Base-by-base conservation (phyloP, 176 grass and related monocot species). In the Leersia perrieri region DNA sequence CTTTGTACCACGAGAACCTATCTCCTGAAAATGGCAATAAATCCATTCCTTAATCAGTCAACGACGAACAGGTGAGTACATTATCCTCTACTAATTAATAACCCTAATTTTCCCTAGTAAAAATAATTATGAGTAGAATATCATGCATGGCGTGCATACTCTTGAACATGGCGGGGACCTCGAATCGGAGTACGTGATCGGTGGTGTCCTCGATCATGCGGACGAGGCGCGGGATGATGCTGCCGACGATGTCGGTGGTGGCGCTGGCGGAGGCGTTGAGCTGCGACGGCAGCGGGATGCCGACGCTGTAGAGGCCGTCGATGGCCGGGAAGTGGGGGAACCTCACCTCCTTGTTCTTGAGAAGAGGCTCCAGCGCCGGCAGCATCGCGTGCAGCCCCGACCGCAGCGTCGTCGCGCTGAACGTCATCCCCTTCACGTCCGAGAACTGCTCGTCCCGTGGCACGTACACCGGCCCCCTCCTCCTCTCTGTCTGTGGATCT, bases 311-410 rank as follows among this genome's bases (percentile, higher is more conserved):
- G 69, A 98, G 84, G 22, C 39, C 64, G 73, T 98, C 95, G 27
- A 98, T 98, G 79, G 92, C 88, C 2, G 92, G 87, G 83, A 98
- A 98, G 84, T 89, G 83, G 10, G 90, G 90, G 84, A 98, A 98
- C 5, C 74, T 30, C 2, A 87, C 65, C 35, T 88, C 63, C 51
- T n/a, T 1, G 32, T 86, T 67, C 2, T 23, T 30, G n/a, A 97
- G 60, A 9, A 83, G 38, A 22, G 87, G 91, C 72, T 53, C 14
- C 23, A 97, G 28, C 32, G 83, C 83, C 18, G 92, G 92, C 29
- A 92, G 38, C 22, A 98, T 11, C 61, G 83, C 70, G 57, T 90
- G 95, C 5, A 94, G 16, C 8, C 83, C 90, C 2, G 90, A 92
- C 0, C 90, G 79, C 33, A 94, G 63, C 60, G 89, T 90, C 13